Evolutionary conservation across 75 land plant species (phyloP).

Genomic region (Larix kaempferi): DNA sequence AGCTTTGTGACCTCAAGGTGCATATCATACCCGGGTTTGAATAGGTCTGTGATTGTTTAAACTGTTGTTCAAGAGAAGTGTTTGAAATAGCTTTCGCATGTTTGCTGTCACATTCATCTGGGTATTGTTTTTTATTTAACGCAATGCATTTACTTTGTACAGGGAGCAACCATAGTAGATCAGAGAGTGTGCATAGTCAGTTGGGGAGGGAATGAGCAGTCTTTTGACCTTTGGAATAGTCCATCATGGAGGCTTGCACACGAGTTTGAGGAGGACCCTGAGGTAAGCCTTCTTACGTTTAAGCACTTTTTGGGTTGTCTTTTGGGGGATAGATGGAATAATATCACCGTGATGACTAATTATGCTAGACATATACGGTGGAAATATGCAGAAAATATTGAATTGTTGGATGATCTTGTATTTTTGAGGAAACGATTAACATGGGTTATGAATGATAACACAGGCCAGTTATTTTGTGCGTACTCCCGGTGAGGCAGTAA

Average conservation of each 20-base stretch:
- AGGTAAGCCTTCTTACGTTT: slow-evolving; percentile 3
- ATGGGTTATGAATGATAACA: slow-evolving; percentile 10
- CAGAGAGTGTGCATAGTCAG: slow-evolving; percentile 64
- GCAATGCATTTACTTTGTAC: slow-evolving; percentile 7
- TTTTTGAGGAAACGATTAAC: neutral
- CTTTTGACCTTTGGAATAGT: slow-evolving; percentile 40
- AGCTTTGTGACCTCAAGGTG: too few relatives aligned
- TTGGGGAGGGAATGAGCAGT: slow-evolving; percentile 59
- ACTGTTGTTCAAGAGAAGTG: too few relatives aligned
- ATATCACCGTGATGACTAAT: neutral
- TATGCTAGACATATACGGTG: neutral
- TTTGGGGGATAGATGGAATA: neutral
- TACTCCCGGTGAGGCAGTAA: slow-evolving; percentile 46
- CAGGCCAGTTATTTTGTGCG: slow-evolving; percentile 14
- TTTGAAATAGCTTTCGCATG: neutral
- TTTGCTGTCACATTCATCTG: neutral
- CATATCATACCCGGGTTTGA: too few relatives aligned
- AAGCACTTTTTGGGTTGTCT: neutral
- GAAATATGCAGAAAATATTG: neutral
- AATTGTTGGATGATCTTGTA: neutral
- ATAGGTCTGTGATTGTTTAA: too few relatives aligned
- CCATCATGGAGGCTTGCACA: slow-evolving; percentile 30
- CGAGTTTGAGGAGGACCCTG: slow-evolving; percentile 5
- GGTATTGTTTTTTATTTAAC: neutral
- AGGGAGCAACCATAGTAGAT: slow-evolving; percentile 91